Base-by-base conservation (phyloP, 2,329 filamentous ascomycete genomes). In the Aureobasidium sp. region DNA sequence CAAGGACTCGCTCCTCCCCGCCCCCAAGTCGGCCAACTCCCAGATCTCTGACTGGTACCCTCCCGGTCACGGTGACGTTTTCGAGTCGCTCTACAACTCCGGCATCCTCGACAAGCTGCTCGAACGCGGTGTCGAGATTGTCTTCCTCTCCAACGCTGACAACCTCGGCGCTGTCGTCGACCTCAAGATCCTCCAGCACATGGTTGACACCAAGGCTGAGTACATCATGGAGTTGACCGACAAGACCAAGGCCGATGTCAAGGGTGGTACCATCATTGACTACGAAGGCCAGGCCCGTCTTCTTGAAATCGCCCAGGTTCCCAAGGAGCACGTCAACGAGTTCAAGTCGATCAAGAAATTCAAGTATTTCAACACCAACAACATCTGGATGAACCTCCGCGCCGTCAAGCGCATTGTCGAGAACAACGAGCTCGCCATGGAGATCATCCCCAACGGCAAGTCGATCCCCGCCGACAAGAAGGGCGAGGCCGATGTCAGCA, bases 301-400 rank as follows among this genome's bases (percentile, higher is more conserved):
- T 68, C 89, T 99, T 59, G 94, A 99, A 82, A 97, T 99, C 71
- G 94, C 94, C 15, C 94, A 99, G 83, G 94, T 99, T 39, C 94
- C 94, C 79, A 99, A 97, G 86, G 91, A 99, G 83, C 94, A 99
- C 80, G 90, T 94, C 76, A 97, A 99, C 81, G 94, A 99, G 82
- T 99, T 99, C 90, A 99, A 99, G 87, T 97, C 92, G 53, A 99
- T 99, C 84, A 99, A 99, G 88, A 99, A 99, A 85, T 99, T 99
- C 89, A 97, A 96, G 85, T 99, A 99, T 87, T 99, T 99, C 88
- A 99, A 99, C 86, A 99, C 94, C 79, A 99, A 99, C 89, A 99
- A 99, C 85, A 97, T 99, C 80, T 99, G 94, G 94, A 89, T 99
- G 84, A 96, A 96, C 81, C 84, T 97, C 71, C 87, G 90, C 75